Conservation (phyloP, 495 filamentous ascomycete species). For the Tuber borchii region DNA sequence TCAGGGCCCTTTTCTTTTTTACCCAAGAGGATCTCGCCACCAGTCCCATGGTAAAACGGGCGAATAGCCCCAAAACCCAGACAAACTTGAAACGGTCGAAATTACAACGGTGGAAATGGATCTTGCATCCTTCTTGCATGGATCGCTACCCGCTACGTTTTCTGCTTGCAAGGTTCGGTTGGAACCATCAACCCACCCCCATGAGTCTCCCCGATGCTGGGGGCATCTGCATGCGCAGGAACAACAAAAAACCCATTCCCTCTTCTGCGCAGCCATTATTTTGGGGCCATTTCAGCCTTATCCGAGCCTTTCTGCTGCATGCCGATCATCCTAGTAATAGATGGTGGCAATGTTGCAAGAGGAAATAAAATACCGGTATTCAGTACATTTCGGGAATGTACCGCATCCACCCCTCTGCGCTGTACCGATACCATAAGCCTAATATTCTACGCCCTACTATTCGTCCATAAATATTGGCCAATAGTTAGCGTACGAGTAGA, state of each 20-base stretch:
- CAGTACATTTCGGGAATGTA: neutral
- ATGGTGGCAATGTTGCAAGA: neutral
- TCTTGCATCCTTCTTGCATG: slow-evolving; percentile 6
- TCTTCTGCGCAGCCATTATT: neutral
- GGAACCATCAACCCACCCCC: neutral
- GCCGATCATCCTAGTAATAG: neutral
- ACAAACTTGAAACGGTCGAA: slow-evolving; percentile 4
- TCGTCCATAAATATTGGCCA: neutral
- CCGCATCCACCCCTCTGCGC: neutral
- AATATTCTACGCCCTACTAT: neutral
- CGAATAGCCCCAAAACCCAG: neutral
- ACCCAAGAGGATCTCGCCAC: neutral
- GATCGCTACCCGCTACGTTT: neutral
- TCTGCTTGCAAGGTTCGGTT: neutral
- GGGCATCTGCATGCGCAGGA: slow-evolving; percentile 4
- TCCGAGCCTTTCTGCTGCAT: neutral
- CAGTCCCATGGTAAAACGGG: neutral
- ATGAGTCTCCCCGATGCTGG: neutral
- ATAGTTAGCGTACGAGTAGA: neutral
- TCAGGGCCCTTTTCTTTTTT: neutral
- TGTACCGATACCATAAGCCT: neutral
- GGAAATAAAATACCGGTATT: neutral
- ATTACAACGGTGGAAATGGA: slow-evolving; percentile 2
- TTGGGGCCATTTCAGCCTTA: neutral
- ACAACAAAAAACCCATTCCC: neutral